phyloP scores from a whole-genome alignment of 176 grass and related monocot genomes.

The Carex scoparia region DNA sequence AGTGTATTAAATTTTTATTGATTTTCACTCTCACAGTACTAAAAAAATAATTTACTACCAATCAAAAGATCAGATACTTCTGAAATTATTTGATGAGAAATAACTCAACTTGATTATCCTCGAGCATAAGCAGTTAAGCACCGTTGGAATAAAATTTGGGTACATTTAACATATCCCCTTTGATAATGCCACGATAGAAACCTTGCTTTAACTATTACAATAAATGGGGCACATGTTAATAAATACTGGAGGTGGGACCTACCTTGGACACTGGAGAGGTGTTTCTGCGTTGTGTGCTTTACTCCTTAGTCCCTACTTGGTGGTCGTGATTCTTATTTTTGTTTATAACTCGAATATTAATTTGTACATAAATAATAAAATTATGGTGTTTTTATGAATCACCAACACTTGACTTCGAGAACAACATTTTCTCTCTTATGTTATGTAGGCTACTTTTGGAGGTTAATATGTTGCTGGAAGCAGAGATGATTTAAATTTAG shows the following conservation, averaged over 20 bases:
- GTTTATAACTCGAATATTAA: too few relatives aligned
- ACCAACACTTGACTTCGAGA: too few relatives aligned
- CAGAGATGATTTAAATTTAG: too few relatives aligned
- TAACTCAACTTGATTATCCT: not conserved
- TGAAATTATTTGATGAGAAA: not conserved
- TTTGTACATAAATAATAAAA: too few relatives aligned
- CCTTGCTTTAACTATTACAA: not conserved
- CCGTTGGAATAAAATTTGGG: not conserved
- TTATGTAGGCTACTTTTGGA: too few relatives aligned
- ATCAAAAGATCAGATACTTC: not conserved
- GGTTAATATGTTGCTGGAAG: not conserved
- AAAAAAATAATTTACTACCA: not conserved
- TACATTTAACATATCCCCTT: not conserved
- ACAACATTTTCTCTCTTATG: too few relatives aligned
- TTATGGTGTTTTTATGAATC: too few relatives aligned
- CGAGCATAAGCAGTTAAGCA: not conserved
- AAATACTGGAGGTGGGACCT: not conserved
- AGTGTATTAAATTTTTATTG: too few relatives aligned
- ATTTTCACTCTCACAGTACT: too few relatives aligned
- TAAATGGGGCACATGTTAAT: constrained; percentile 4
- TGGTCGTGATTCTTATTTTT: not conserved
- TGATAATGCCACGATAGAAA: not conserved
- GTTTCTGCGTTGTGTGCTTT: not conserved
- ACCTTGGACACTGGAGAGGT: not conserved
- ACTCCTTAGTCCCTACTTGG: not conserved